Evolutionary conservation across 495 filamentous ascomycete species (phyloP).

Genomic region (Penicillium lagena): DNA sequence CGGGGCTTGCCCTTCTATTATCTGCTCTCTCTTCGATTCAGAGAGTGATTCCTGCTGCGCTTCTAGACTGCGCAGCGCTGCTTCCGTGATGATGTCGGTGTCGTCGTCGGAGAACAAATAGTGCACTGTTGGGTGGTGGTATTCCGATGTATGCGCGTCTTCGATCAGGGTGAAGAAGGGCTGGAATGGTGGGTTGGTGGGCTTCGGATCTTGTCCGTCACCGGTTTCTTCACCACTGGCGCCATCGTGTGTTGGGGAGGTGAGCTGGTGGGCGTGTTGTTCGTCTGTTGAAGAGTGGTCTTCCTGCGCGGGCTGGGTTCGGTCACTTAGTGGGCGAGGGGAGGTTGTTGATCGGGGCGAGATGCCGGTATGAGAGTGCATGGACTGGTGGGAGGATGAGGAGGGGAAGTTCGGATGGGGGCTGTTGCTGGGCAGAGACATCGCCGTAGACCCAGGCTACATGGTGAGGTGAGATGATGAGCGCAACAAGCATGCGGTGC

Average conservation of each 20-base stretch:
- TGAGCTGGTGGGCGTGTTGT: not conserved
- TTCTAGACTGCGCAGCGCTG: conserved; percentile 37
- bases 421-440: conserved; percentile 28
- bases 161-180: conserved; percentile 52
- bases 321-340: conserved; percentile 20
- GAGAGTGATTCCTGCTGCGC: conserved; percentile 19
- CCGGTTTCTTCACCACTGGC: conserved; percentile 4
- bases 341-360: conserved; percentile 1
- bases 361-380: conserved; percentile 3
- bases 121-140: conserved; percentile 76
- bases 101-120: conserved; percentile 86
- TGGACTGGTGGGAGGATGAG: conserved; percentile 24
- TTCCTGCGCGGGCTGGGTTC: conserved; percentile 7
- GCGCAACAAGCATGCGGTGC: conserved; percentile 11
- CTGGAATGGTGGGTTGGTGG: conserved; percentile 24
- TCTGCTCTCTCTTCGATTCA: conserved; percentile 10
- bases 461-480: conserved; percentile 17
- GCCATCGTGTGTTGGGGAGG: conserved; percentile 6
- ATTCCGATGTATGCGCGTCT: conserved; percentile 35
- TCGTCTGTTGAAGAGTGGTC: conserved; percentile 10
- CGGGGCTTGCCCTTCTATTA: not conserved
- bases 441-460: conserved; percentile 26
- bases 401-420: conserved; percentile 18
- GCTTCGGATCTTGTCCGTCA: not conserved
- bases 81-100: conserved; percentile 54